These are phyloP conservation scores for Tolypocladium nubicola DNA, from an alignment of 2,329 filamentous ascomycete genomes.

Conservation along the genomic window DNA sequence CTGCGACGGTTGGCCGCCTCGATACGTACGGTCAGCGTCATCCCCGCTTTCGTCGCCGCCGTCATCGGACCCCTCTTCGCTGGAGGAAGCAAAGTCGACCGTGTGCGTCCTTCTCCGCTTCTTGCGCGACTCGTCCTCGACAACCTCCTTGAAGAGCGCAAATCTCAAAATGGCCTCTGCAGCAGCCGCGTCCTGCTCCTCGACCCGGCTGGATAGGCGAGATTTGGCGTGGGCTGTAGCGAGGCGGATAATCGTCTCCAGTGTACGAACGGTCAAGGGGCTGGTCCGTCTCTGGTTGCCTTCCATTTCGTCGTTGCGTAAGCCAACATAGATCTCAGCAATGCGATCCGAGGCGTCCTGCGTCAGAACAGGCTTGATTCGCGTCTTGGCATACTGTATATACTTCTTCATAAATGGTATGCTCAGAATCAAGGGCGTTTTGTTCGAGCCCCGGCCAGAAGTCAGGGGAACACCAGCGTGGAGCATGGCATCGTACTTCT, in stretches of 20 bases:
- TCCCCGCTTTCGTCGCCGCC: conserved; percentile 46
- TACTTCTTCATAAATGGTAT: conserved; percentile 99
- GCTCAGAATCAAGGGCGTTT: conserved; percentile 78
- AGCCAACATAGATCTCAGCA: conserved; percentile 77
- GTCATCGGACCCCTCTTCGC: conserved; percentile 46
- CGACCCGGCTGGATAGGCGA: conserved; percentile 75
- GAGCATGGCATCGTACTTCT: conserved; percentile 94
- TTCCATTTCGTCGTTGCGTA: conserved; percentile 92
- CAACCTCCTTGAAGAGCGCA: conserved; percentile 92
- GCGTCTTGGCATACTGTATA: conserved; percentile 91
- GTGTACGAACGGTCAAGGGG: conserved; percentile 90
- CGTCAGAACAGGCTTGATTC: conserved; percentile 82
- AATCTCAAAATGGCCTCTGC: conserved; percentile 88
- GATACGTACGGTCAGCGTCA: conserved; percentile 49
- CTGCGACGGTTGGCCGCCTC: conserved; percentile 21
- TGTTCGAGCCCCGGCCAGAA: conserved; percentile 60
- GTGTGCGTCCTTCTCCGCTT: conserved; percentile 64
- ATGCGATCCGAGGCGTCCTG: conserved; percentile 90
- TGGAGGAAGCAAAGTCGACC: conserved; percentile 46
- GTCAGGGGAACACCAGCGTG: conserved; percentile 81
- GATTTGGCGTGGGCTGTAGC: conserved; percentile 94
- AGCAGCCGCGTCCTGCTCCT: conserved; percentile 77
- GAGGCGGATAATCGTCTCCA: conserved; percentile 96
- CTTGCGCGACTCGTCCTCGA: conserved; percentile 69
- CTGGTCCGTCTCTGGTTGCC: conserved; percentile 88